These are phyloP conservation scores for Vachellia pachyceras DNA, from an alignment of 306 rosid species.

Conservation along the genomic window DNA sequence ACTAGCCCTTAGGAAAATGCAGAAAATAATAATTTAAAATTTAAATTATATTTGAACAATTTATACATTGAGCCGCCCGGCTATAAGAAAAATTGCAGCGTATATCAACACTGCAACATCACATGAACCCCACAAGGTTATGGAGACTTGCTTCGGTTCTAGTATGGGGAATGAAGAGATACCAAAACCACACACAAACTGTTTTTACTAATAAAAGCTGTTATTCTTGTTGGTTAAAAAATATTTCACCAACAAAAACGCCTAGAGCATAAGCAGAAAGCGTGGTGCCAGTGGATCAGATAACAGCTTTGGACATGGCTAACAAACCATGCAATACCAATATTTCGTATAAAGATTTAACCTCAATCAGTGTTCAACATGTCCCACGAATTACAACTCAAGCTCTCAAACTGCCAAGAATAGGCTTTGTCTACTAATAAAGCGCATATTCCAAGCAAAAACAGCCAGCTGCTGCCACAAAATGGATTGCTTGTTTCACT, in stretches of 20 bases:
- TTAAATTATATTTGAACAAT: background rate
- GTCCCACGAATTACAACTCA: slow-evolving; percentile 43
- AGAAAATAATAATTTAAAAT: background rate
- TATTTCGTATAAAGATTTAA: slow-evolving; percentile 30
- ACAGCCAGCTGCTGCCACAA: slow-evolving; percentile 4
- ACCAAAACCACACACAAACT: background rate
- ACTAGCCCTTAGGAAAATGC: background rate
- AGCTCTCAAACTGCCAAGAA: slow-evolving; percentile 41
- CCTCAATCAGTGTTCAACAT: slow-evolving; percentile 27
- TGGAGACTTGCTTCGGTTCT: background rate
- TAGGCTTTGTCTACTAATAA: slow-evolving; percentile 26
- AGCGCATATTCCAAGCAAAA: slow-evolving; percentile 39
- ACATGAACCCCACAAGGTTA: background rate
- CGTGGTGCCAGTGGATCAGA: slow-evolving; percentile 13
- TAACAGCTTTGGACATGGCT: slow-evolving; percentile 17
- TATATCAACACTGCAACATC: background rate
- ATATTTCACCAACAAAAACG: slow-evolving; percentile 20
- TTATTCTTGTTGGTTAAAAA: background rate
- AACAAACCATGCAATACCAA: slow-evolving; percentile 21
- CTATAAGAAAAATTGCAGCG: too few relatives aligned
- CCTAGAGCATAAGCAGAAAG: slow-evolving; percentile 11
- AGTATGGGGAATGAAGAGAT: background rate
- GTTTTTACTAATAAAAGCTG: too few relatives aligned
- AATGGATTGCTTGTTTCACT: slow-evolving; percentile 53
- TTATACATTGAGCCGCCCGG: too few relatives aligned